Base-by-base conservation (phyloP, 768 basidiomycete genomes). In the Calvatia gigantea region DNA sequence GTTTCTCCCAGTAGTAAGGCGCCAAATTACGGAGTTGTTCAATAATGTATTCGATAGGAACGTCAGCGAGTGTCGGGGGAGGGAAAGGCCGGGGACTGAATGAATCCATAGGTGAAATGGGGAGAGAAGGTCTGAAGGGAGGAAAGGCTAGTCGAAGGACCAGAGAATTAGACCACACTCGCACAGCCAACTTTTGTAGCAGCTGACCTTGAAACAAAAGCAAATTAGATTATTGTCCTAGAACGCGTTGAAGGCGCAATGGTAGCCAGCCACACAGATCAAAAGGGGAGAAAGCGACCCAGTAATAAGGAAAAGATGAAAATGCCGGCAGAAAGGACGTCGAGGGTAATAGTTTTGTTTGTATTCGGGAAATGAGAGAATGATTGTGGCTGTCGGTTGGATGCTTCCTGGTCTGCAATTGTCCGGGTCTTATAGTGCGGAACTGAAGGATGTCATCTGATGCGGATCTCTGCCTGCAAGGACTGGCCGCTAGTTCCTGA, bases 1-100 rank as follows among this genome's bases (percentile, higher is more conserved):
- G 78, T 59, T 83, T 87, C 64, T 85, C 80, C 89, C 89, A 90
- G 70, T 85, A 89, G 44, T 77, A 72, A 19, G 81, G 72, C 12
- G 87, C 89, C 48, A 90, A 73, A 64, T 69, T 73, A 69, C 80
- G 86, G 38, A 91, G 80, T 66, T 86, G 84, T 64, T 82, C 78
- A 61, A 86, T 65, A 64, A 90, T 87, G 63, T 89, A 90, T 64
- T 87, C 86, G 62, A 82, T 73, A 53, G 89, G 89, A 33, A 89
- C 84, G 60, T 76, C 80, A 38, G 74, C 73, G 61, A 86, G 74
- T 23, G 82, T 74, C 62, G 84, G 79, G 47, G 84, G 85, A 60
- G 86, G 86, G 63, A 86, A 87, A 15, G 81, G 79, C 61, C 82
- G 76, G 47, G 79, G 77, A 39, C 77, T 66, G 65, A 84, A 85